These are phyloP conservation scores for Pleomassaria siparia DNA, from an alignment of 2,329 filamentous ascomycete species.

Conservation along the genomic window DNA sequence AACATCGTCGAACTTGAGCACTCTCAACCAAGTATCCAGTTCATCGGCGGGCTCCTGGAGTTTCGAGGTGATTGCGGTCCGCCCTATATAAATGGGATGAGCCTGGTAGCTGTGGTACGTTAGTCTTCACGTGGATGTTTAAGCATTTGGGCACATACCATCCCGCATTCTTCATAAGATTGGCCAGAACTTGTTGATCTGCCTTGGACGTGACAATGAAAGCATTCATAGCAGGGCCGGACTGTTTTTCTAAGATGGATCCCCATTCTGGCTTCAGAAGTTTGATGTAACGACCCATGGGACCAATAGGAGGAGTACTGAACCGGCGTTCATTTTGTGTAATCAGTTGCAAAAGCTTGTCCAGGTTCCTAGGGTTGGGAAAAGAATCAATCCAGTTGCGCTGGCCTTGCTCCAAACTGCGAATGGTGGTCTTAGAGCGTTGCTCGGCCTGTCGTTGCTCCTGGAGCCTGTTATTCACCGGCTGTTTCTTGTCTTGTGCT, in stretches of 20 bases:
- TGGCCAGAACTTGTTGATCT: slow-evolving; percentile 70
- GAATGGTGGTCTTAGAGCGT: slow-evolving; percentile 54
- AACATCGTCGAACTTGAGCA: slow-evolving; percentile 77
- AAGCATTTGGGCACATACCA: slow-evolving; percentile 59
- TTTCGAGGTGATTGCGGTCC: slow-evolving; percentile 57
- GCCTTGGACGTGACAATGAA: slow-evolving; percentile 80
- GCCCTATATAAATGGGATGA: slow-evolving; percentile 12
- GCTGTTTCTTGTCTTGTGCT: slow-evolving; percentile 26
- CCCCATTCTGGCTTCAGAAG: slow-evolving; percentile 82
- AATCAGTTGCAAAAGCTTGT: slow-evolving; percentile 67
- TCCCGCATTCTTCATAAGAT: slow-evolving; percentile 59
- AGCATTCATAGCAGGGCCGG: slow-evolving; percentile 69
- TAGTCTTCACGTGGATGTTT: slow-evolving; percentile 50
- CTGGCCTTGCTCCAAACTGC: slow-evolving; percentile 56
- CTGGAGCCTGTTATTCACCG: slow-evolving; percentile 25
- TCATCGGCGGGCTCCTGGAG: slow-evolving; percentile 71
- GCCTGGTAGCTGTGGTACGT: not conserved
- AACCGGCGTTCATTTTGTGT: slow-evolving; percentile 69
- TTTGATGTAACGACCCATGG: slow-evolving; percentile 76
- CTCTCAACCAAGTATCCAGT: slow-evolving; percentile 77
- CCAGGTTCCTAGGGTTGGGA: slow-evolving; percentile 56
- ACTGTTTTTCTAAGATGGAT: slow-evolving; percentile 73
- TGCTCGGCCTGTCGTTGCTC: slow-evolving; percentile 53
- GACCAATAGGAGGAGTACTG: slow-evolving; percentile 73
- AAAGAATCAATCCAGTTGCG: slow-evolving; percentile 67